Evolutionary conservation across 176 grass and related monocot species (phyloP).

Genomic region (Aegilops sharonensis): DNA sequence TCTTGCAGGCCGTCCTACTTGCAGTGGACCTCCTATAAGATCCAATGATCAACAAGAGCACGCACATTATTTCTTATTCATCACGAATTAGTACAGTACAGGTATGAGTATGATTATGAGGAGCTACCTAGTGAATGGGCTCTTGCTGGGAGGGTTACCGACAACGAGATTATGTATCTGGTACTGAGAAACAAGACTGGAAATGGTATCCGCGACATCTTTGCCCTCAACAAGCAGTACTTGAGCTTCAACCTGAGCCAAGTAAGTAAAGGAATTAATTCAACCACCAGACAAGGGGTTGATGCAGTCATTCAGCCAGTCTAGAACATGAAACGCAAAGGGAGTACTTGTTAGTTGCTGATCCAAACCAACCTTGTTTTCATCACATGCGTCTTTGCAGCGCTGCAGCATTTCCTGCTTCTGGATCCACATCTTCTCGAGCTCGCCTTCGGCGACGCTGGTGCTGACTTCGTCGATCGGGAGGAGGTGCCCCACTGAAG

Average conservation of each 20-base stretch:
- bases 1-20: slow-evolving; percentile 32
- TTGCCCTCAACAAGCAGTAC: slow-evolving; percentile 28
- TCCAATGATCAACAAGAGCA: neutral
- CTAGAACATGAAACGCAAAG: neutral
- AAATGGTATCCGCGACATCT: slow-evolving; percentile 29
- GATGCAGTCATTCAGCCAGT: neutral
- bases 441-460: slow-evolving; percentile 24
- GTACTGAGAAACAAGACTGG: slow-evolving; percentile 25
- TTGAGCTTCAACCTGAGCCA: slow-evolving; percentile 33
- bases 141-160: slow-evolving; percentile 25
- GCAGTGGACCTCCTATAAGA: slow-evolving; percentile 32
- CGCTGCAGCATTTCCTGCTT: slow-evolving; percentile 15
- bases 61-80: neutral
- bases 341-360: neutral
- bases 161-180: slow-evolving; percentile 18
- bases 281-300: neutral
- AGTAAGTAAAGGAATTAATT: neutral
- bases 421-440: slow-evolving; percentile 16
- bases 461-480: slow-evolving; percentile 22
- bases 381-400: slow-evolving; percentile 23
- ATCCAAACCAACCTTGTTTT: slow-evolving; percentile 1
- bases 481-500: slow-evolving; percentile 34
- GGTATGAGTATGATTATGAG: neutral
- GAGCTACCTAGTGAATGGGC: slow-evolving; percentile 30
- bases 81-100: neutral